Evolutionary conservation across 169 alveolate species (phyloP).

Genomic region (Plasmodium relictum): DNA sequence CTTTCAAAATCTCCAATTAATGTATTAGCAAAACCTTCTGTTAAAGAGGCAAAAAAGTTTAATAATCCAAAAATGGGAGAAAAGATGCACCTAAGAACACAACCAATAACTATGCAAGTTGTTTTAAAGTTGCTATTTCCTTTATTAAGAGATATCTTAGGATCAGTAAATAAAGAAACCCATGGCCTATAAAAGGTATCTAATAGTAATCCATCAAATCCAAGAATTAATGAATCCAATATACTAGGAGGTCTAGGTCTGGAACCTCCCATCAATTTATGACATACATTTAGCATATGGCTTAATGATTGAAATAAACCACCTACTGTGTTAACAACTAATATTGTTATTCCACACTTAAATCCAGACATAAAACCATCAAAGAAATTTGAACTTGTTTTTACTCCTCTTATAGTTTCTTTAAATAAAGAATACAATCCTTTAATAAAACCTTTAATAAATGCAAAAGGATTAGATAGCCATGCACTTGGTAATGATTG

Average conservation of each 20-base stretch:
- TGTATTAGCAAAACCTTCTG: conserved; percentile 93
- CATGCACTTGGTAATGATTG: conserved; percentile 93
- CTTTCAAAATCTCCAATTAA: conserved; percentile 93
- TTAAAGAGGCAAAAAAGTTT: conserved; percentile 89
- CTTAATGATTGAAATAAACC: conserved; percentile 92
- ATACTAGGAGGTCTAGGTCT: conserved; percentile 92
- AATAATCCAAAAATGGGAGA: conserved; percentile 91
- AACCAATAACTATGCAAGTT: conserved; percentile 61
- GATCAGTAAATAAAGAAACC: conserved; percentile 87
- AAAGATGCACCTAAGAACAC: conserved; percentile 84
- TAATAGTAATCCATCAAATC: conserved; percentile 88
- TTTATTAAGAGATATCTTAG: conserved; percentile 81
- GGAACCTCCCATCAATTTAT: conserved; percentile 91
- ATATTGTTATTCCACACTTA: conserved; percentile 90
- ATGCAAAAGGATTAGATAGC: conserved; percentile 91
- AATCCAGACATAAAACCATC: conserved; percentile 92
- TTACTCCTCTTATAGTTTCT: conserved; percentile 87
- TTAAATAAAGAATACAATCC: conserved; percentile 86
- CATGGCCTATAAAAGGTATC: conserved; percentile 93
- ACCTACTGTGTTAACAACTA: conserved; percentile 89
- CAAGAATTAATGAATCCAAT: conserved; percentile 92
- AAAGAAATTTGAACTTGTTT: conserved; percentile 79
- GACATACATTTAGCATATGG: conserved; percentile 89
- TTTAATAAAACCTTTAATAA: conserved; percentile 88
- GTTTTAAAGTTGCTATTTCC: conserved; percentile 77